Percentiles rank a stretch among this genome's conserved stretches.
These are phyloP conservation scores for Phytophthora syringae DNA, from an alignment of 352 stramenopile species.

Conservation along the genomic window DNA sequence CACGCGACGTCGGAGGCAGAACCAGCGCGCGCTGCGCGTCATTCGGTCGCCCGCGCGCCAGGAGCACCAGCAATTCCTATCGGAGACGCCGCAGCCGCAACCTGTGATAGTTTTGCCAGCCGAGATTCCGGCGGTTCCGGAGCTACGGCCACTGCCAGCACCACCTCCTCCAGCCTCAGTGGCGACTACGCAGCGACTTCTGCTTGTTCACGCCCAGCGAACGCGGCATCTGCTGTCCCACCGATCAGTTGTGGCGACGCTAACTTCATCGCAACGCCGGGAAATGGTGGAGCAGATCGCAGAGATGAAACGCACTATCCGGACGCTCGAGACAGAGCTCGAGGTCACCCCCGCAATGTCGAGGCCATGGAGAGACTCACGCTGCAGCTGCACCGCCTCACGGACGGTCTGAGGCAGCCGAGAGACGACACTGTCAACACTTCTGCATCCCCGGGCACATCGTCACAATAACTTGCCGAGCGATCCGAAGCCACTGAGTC, in stretches of 20 bases:
- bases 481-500: too few relatives aligned
- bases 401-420: not conserved
- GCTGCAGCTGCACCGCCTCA: slow-evolving; percentile 35
- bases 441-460: not conserved
- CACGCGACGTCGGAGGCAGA: slow-evolving; percentile 1
- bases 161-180: not conserved
- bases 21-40: slow-evolving; percentile 1
- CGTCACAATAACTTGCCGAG: too few relatives aligned
- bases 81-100: not conserved
- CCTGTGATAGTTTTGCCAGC: slow-evolving; percentile 3
- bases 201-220: slow-evolving; percentile 23
- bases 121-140: not conserved
- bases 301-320: slow-evolving; percentile 32
- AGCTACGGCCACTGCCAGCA: not conserved
- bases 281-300: slow-evolving; percentile 45
- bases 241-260: slow-evolving; percentile 15
- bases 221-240: slow-evolving; percentile 27
- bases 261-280: slow-evolving; percentile 19
- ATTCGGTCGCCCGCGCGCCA: not conserved
- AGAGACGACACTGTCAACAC: not conserved
- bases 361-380: slow-evolving; percentile 40
- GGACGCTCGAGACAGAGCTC: slow-evolving; percentile 36
- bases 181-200: not conserved
- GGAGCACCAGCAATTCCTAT: slow-evolving; percentile 9
- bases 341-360: slow-evolving; percentile 38